Evolutionary conservation across 2,329 filamentous ascomycete genomes (phyloP), one percentile per base, ranked within the genome.

Genomic region (Immersiporthe knoxdaviesiana): DNA sequence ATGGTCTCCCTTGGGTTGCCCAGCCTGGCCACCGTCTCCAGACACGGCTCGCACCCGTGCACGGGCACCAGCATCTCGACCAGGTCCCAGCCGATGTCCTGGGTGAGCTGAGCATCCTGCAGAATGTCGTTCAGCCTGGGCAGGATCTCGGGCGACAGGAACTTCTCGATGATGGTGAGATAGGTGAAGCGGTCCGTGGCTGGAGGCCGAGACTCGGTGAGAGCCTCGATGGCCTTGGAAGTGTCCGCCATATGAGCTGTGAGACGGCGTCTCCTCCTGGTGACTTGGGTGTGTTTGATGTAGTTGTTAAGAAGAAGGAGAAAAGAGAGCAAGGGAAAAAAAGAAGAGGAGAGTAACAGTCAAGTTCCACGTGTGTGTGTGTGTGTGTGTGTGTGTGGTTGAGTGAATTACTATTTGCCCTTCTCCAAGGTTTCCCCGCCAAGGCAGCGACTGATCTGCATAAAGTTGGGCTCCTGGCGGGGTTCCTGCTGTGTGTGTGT

Each of bases 1-100:
- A 95, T 91, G 60, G 94, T 91, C 78, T 96, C 92, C 64, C 92
- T 84, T 1, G 92, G 92, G 76, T 95, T 96, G 64, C 92, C 92
- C 52, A 93, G 84, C 32, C 90, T 87, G 41, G 92, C 92, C 65
- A 95, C 89, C 39, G 90, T 91, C 76, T 91, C 87, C 21, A 95
- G 83, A 76, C 92, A 94, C 61, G 84, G 79, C 73, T 91, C 89
- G n/a, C 90, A 90, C 16, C 85, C 88, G 1, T 91, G 84, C 6
- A 93, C 80, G 47, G 88, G 84, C 32, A 94, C 84, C 5, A 96
- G 85, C 75, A 93, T 87, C 76, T 92, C 90, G 30, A 96, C 90
- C 65, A 95, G 81, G 77, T 96, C 92, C 92, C 92, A 96, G 63
- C 92, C 92, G 74, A 95, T 94, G 68, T 93, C 91, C 70, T 87